Percentiles rank a stretch among this genome's conserved stretches.
Evolutionary conservation across 2,329 filamentous ascomycete species (phyloP).

Genomic region (Aspergillus amoenus): DNA sequence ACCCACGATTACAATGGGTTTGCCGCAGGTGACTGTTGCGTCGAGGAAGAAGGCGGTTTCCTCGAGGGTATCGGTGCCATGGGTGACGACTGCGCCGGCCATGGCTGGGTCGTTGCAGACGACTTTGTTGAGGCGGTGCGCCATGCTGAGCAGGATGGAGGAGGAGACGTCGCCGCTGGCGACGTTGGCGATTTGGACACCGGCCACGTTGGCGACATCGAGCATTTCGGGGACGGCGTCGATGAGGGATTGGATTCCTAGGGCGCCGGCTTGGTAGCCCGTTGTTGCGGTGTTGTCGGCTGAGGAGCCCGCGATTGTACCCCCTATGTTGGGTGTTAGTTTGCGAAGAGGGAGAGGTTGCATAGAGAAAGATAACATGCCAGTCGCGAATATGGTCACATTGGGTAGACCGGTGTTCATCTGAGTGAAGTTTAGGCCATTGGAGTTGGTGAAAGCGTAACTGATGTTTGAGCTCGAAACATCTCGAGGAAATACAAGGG

Average conservation of each 20-base stretch:
- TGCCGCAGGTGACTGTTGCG: slow-evolving; percentile 55
- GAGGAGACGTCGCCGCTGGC: slow-evolving; percentile 26
- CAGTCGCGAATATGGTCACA: slow-evolving; percentile 4
- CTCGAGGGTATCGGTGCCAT: slow-evolving; percentile 66
- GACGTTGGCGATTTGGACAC: slow-evolving; percentile 28
- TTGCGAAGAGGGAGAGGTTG: not conserved
- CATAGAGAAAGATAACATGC: not conserved
- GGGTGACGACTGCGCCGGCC: slow-evolving; percentile 49
- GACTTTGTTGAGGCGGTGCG: slow-evolving; percentile 19
- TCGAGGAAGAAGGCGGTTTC: slow-evolving; percentile 65
- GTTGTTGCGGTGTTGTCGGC: slow-evolving; percentile 26
- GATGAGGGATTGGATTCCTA: slow-evolving; percentile 25
- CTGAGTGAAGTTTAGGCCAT: slow-evolving; percentile 27
- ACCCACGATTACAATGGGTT: slow-evolving; percentile 61
- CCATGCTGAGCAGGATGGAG: slow-evolving; percentile 23
- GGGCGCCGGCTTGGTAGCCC: slow-evolving; percentile 25
- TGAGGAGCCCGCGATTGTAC: slow-evolving; percentile 27
- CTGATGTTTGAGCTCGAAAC: slow-evolving; percentile 19
- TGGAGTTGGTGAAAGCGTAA: slow-evolving; percentile 24
- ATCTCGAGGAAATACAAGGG: slow-evolving; percentile 20
- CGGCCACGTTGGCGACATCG: slow-evolving; percentile 27
- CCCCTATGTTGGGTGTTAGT: slow-evolving; percentile 14
- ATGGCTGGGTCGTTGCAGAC: slow-evolving; percentile 25
- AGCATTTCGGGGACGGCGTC: slow-evolving; percentile 26
- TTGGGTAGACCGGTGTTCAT: slow-evolving; percentile 27